A percentile compares a stretch with the other conserved stretches of the same genome.
These are phyloP conservation scores for Chlamydomonas schloesseri DNA, from an alignment of 139 green algal species.

Conservation along the genomic window DNA sequence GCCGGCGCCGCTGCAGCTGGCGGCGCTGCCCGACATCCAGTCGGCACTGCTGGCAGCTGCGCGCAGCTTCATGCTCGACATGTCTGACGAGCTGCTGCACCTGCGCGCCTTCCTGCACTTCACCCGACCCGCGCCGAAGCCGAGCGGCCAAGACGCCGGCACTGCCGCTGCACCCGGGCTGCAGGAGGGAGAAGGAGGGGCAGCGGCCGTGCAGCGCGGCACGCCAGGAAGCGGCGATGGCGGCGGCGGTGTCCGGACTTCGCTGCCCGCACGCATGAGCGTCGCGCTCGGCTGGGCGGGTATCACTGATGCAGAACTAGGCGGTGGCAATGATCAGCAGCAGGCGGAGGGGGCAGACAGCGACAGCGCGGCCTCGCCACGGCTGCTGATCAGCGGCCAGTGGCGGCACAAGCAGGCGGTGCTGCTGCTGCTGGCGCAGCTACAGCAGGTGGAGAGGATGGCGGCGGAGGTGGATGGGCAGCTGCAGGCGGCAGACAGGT, in stretches of 20 bases:
- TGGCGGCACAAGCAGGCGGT: constrained; percentile 40
- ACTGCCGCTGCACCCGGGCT: no score
- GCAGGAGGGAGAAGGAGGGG: no score
- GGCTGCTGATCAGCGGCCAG: constrained; percentile 46
- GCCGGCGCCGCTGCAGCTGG: constrained; percentile 8
- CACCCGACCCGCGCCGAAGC: not conserved
- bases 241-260: no score
- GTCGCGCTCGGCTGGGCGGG: no score
- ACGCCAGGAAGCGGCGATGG: no score
- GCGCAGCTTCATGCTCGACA: not conserved
- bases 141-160: no score
- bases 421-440: constrained; percentile 41
- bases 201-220: no score
- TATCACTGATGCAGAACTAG: no score
- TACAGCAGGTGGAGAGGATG: constrained; percentile 23
- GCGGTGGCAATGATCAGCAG: no score
- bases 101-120: constrained; percentile 35
- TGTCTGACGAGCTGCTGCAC: constrained; percentile 44
- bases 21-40: not conserved
- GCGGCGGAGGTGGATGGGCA: constrained; percentile 12
- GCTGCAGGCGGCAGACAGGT: constrained; percentile 29
- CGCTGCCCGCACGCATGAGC: no score
- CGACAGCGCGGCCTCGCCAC: not conserved
- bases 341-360: not conserved
- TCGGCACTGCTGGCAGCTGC: constrained; percentile 8